Evolutionary conservation across 108 stramenopile genomes (phyloP).

Genomic region (Cyclotella cryptica): DNA sequence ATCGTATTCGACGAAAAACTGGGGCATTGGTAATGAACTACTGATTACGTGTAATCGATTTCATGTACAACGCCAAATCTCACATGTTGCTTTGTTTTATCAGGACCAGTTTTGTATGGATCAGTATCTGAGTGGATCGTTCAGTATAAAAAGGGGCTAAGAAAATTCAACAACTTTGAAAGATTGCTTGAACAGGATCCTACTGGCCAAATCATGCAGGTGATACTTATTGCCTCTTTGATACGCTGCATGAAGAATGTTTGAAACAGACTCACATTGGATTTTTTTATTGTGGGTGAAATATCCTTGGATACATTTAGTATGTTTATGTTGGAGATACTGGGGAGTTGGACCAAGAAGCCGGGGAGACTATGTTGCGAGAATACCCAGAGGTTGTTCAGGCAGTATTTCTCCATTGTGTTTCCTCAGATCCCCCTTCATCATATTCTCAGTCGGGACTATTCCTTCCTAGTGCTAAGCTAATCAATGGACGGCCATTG

Average conservation of each 20-base stretch:
- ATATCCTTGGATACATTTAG: not conserved
- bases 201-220: constrained; percentile 76
- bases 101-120: constrained; percentile 91
- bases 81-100: not conserved
- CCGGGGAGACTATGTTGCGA: constrained; percentile 89
- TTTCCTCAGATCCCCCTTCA: constrained; percentile 59
- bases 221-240: not conserved
- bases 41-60: too few relatives aligned
- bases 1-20: constrained; percentile 57
- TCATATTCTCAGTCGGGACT: constrained; percentile 45
- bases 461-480: constrained; percentile 66
- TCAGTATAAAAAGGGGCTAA: constrained; percentile 86
- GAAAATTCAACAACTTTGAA: constrained; percentile 93
- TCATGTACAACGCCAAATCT: not conserved
- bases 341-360: constrained; percentile 94
- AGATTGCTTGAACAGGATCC: constrained; percentile 86
- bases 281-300: not conserved
- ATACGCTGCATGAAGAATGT: not conserved
- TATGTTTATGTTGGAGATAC: constrained; percentile 96
- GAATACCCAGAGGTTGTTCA: constrained; percentile 91
- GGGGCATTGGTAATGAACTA: constrained; percentile 75
- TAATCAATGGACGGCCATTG: constrained; percentile 90
- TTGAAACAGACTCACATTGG: not conserved
- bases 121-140: constrained; percentile 95
- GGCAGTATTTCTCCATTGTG: constrained; percentile 92